Conservation (phyloP, 2,329 filamentous ascomycete species). For the Nothopassalora personata region DNA sequence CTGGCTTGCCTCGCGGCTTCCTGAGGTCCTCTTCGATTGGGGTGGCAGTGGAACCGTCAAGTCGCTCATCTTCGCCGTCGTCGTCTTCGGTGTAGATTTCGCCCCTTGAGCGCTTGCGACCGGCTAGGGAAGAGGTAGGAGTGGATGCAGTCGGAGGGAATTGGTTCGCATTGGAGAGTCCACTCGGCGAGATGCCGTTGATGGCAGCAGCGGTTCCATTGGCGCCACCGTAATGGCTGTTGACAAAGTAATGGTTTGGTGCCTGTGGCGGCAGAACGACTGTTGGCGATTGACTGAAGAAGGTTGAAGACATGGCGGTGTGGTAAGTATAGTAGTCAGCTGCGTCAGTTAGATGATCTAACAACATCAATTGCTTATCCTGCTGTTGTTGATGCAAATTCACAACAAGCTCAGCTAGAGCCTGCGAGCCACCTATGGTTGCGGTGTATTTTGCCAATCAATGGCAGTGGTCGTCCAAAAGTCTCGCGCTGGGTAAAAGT, state of each 20-base stretch:
- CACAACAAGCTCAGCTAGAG: constrained; percentile 22
- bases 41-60: constrained; percentile 46
- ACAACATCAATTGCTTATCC: constrained; percentile 29
- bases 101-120: constrained; percentile 71
- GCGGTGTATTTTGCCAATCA: constrained; percentile 6
- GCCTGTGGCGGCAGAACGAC: constrained; percentile 42
- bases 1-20: constrained; percentile 59
- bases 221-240: constrained; percentile 24
- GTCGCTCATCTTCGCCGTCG: constrained; percentile 50
- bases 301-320: constrained; percentile 26
- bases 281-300: constrained; percentile 44
- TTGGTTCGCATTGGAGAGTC: constrained; percentile 19
- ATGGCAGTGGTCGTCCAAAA: neutral
- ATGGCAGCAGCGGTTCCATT: constrained; percentile 15
- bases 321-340: constrained; percentile 14
- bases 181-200: constrained; percentile 23
- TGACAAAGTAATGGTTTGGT: constrained; percentile 32
- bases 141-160: constrained; percentile 18
- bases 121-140: constrained; percentile 41
- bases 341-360: constrained; percentile 31
- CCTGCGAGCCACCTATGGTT: constrained; percentile 27
- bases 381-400: constrained; percentile 19
- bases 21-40: constrained; percentile 41
- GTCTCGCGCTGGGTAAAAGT: neutral
- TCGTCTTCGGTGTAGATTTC: constrained; percentile 58